Conservation (phyloP, 2,329 filamentous ascomycete genomes). For the Penicillium sp. region DNA sequence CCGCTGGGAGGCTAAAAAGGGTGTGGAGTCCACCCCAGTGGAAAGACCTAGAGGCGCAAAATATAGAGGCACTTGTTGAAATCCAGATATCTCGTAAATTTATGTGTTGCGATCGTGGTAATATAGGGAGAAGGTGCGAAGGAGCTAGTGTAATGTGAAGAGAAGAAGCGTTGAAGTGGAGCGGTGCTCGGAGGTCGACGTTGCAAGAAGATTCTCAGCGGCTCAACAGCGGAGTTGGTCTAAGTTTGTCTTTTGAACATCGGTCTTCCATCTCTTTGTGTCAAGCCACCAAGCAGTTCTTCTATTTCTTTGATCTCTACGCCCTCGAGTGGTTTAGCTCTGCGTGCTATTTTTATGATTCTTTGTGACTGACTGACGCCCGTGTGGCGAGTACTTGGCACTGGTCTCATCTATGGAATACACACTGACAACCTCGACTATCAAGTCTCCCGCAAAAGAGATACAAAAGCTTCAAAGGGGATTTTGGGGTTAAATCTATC, state of each 20-base stretch:
- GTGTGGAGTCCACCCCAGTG: slow-evolving; percentile 19
- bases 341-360: slow-evolving; percentile 10
- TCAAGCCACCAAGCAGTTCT: neutral
- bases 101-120: neutral
- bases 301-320: neutral
- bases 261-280: neutral
- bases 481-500: neutral
- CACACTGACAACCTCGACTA: neutral
- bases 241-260: neutral
- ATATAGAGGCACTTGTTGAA: neutral
- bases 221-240: neutral
- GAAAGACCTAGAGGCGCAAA: neutral
- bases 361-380: slow-evolving; percentile 1
- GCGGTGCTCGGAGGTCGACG: neutral
- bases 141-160: neutral
- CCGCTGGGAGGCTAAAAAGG: slow-evolving; percentile 9
- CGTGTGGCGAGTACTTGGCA: neutral
- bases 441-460: neutral
- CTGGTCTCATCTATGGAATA: neutral
- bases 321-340: neutral
- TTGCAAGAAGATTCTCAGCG: slow-evolving; percentile 1
- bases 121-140: slow-evolving; percentile 1
- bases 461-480: neutral
- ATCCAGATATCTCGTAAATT: neutral
- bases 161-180: slow-evolving; percentile 4